Percentiles rank a stretch among this genome's conserved stretches.
Evolutionary conservation across 1,139 yeast genomes (phyloP).

Genomic region (Kodamaea alishanica): DNA sequence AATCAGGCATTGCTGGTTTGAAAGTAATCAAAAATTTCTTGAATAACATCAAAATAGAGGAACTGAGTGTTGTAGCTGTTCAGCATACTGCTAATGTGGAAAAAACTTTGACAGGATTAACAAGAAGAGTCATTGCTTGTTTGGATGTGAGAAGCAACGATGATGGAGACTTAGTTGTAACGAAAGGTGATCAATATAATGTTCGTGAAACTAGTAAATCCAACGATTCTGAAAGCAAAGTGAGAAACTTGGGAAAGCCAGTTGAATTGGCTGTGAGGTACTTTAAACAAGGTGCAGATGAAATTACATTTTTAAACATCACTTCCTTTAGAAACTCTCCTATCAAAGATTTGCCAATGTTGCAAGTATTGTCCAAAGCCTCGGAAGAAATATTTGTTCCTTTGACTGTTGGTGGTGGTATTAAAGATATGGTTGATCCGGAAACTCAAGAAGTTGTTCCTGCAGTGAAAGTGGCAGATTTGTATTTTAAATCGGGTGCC

Average conservation of each 20-base stretch:
- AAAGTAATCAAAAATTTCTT: constrained; percentile 70
- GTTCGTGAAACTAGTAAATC: constrained; percentile 63
- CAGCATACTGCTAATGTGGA: constrained; percentile 30
- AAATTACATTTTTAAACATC: constrained; percentile 87
- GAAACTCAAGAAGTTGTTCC: constrained; percentile 65
- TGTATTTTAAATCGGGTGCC: constrained; percentile 93
- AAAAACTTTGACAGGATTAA: constrained; percentile 62
- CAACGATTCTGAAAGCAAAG: constrained; percentile 34
- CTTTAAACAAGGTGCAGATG: constrained; percentile 94
- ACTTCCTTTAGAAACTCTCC: constrained; percentile 96
- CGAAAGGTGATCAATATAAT: constrained; percentile 97
- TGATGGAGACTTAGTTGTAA: constrained; percentile 89
- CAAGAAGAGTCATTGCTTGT: constrained; percentile 92
- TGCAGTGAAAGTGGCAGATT: constrained; percentile 84
- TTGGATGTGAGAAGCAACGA: constrained; percentile 95
- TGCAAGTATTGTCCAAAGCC: constrained; percentile 76
- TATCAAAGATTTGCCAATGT: constrained; percentile 87
- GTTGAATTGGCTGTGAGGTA: constrained; percentile 89
- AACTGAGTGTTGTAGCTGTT: constrained; percentile 18
- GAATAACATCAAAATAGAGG: constrained; percentile 39
- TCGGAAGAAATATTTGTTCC: constrained; percentile 94
- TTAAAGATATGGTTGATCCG: constrained; percentile 83
- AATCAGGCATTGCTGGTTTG: constrained; percentile 88
- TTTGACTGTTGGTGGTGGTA: constrained; percentile 96
- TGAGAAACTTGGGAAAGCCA: constrained; percentile 92